phyloP scores from a whole-genome alignment of 2,329 filamentous ascomycete genomes.

The Annulohypoxylon truncatum region DNA sequence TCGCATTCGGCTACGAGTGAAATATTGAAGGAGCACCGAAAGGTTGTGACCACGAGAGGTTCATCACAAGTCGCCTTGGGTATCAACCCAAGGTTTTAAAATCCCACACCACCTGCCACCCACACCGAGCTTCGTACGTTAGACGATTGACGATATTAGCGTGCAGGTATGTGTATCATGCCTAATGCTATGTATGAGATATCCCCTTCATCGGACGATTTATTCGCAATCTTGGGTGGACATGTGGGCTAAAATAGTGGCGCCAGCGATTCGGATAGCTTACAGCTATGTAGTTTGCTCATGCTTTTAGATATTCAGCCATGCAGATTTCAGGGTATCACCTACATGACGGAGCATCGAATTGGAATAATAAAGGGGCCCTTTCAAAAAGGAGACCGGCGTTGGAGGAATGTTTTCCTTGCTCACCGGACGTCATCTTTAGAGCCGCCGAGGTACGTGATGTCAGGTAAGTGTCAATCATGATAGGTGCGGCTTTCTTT shows the following conservation, averaged over 20 bases:
- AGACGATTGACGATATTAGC: conserved; percentile 5
- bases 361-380: conserved; percentile 19
- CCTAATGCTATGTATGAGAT: background rate
- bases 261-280: background rate
- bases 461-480: conserved; percentile 23
- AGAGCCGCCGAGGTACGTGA: conserved; percentile 34
- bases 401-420: conserved; percentile 35
- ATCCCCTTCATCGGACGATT: conserved; percentile 17
- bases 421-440: conserved; percentile 28
- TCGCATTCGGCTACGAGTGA: conserved; percentile 25
- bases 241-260: background rate
- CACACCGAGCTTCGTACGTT: background rate
- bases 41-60: background rate
- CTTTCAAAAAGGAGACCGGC: conserved; percentile 10
- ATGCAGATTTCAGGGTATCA: conserved; percentile 23
- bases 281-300: background rate
- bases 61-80: conserved; percentile 20
- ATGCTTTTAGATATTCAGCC: conserved; percentile 1
- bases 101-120: conserved; percentile 5
- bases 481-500: conserved; percentile 38
- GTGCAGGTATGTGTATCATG: conserved; percentile 5
- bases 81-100: conserved; percentile 20
- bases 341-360: conserved; percentile 25
- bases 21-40: conserved; percentile 19
- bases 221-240: background rate